Conservation (phyloP, 768 basidiomycete species). For the Panaeolus papilionaceus region DNA sequence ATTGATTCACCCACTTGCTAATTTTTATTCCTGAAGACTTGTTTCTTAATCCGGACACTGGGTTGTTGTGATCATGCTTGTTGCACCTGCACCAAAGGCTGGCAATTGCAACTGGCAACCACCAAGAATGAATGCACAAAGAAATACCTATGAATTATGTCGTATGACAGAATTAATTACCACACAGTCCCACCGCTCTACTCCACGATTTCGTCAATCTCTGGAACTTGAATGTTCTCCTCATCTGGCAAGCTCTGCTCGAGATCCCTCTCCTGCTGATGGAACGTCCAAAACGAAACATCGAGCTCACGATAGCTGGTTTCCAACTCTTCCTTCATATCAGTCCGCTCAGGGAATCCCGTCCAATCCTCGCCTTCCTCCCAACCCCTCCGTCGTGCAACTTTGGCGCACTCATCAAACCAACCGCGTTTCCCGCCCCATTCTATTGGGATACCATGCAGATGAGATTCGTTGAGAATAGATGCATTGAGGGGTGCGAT, state of each 20-base stretch:
- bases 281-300: not conserved
- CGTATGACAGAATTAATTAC: no score
- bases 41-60: no score
- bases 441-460: not conserved
- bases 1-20: no score
- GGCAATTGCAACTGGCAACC: no score
- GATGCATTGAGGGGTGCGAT: not conserved
- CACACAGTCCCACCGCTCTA: no score
- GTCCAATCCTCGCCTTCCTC: conserved; percentile 15
- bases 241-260: conserved; percentile 8
- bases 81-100: no score
- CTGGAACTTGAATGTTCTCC: not conserved
- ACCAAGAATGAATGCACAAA: no score
- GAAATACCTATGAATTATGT: no score
- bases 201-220: not conserved
- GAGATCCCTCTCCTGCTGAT: conserved; percentile 11
- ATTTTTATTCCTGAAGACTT: no score
- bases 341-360: not conserved
- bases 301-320: conserved; percentile 1
- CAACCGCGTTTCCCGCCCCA: conserved; percentile 12
- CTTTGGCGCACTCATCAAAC: conserved; percentile 17
- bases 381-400: conserved; percentile 4
- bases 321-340: not conserved
- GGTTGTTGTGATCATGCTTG: no score
- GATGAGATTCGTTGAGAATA: not conserved